Conservation (phyloP, 1,139 yeast species). For the Candida gigantensis region DNA sequence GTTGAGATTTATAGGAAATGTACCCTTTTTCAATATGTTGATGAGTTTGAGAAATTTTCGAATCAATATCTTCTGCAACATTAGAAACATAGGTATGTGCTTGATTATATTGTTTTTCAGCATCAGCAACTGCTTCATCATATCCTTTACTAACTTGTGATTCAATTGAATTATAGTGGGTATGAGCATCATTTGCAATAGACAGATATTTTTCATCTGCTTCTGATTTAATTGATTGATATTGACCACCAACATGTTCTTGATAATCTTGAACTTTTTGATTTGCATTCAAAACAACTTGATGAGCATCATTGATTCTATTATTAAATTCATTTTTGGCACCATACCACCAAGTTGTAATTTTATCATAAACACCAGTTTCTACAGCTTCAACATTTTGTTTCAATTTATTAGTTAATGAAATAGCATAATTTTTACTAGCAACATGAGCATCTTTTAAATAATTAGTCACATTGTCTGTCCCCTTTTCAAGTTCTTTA, state of each 20-base stretch:
- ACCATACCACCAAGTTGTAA: constrained; percentile 7
- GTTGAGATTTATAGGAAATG: constrained; percentile 8
- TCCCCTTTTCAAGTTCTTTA: constrained; percentile 15
- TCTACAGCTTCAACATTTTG: constrained; percentile 11
- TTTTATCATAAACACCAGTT: constrained; percentile 4
- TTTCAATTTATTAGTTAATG: constrained; percentile 10
- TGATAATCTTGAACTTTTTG: not conserved
- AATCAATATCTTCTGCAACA: constrained; percentile 1
- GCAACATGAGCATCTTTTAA: constrained; percentile 21
- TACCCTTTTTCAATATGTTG: constrained; percentile 7
- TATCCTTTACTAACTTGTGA: constrained; percentile 8
- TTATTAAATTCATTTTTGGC: constrained; percentile 1
- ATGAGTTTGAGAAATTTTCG: constrained; percentile 7
- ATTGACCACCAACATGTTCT: constrained; percentile 2
- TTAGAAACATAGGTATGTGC: constrained; percentile 13
- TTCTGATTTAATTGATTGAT: constrained; percentile 1
- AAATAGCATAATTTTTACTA: constrained; percentile 14
- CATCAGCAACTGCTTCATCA: constrained; percentile 12
- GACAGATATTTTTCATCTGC: constrained; percentile 11
- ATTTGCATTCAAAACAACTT: constrained; percentile 3
- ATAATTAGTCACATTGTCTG: constrained; percentile 15
- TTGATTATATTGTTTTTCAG: constrained; percentile 12
- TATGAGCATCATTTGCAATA: constrained; percentile 8
- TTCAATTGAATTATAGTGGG: constrained; percentile 10
- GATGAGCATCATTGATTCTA: constrained; percentile 4